Evolutionary conservation across 768 basidiomycete genomes (phyloP), one percentile per base, ranked within the genome.

Genomic region (Sistotremastrum niveocremeum): DNA sequence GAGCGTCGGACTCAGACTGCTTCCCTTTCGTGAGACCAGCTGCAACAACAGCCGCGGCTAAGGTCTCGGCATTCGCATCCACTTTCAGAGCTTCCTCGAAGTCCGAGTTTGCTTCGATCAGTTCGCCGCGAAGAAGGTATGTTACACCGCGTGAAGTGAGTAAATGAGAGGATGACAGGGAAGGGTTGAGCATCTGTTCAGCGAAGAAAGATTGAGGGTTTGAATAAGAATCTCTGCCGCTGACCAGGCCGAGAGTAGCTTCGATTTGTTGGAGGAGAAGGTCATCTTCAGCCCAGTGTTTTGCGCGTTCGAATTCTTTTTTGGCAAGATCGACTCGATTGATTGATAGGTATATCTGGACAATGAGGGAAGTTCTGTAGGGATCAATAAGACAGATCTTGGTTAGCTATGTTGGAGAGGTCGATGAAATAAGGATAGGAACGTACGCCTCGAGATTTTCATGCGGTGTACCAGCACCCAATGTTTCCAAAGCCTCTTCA

Each of bases 401-500:
- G n/a, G 38, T 34, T 31, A 41, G 30, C 20, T 45, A 31, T 42
- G 41, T 44, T 30, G 32, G 37, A 20, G 34, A 41, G 10, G 43
- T 32, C n/a, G 33, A 29, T 20, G 30, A 39, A 33, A 7, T 33
- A 39, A 40, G n/a, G 12, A 41, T 47, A 41, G 45, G 20, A 5
- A 73, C 86, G 55, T 62, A 93, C 90, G 86, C 84, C 69, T 97
- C 91, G 35, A 90, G 72, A 54, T 87, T 84, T 51, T 81, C 74
- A 33, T 77, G 76, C 41, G 79, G 81, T 5, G 73, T 59, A 38
- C 73, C 73, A 7, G 65, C 74, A 6, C 80, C 79, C 33, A 97
- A 69, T 0, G 86, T 91, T 62, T 94, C 91, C 29, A 95, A 65
- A 2, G 90, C 91, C 63, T 97, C 91, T 62, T 95, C 91, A 7